Evolutionary conservation across 345 rosid genomes (phyloP), one percentile per base, ranked within the genome.

Genomic region (Eucalyptus microcorys): DNA sequence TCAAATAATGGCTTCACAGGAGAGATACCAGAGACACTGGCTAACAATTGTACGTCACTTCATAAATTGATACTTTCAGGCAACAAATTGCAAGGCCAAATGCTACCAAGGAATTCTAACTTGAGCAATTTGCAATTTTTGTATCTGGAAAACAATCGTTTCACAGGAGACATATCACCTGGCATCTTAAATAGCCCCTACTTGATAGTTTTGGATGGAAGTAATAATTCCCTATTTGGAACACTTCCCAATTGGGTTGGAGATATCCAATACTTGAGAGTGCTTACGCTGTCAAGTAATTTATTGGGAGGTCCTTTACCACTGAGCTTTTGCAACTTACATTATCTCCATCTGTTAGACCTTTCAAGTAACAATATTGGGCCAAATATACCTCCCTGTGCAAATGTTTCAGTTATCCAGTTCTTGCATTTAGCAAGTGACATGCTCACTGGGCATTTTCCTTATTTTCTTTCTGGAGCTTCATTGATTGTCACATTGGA

Each of bases 1-100:
- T 91, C 94, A 2, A 42, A 84, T 49, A 93, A 91, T 59, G 8
- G 19, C 10, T 87, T 91, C 17, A 90, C 91, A 1, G 92, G 91
- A 55, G 86, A n/a, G 55, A 21, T 90, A 8, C 91, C 90, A 0
- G 71, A 81, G 21, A 47, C 27, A 4, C 52, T 90, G 6, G 61
- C 87, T 84, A 49, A 7, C 3, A 59, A 76, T 21, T 87, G 87
- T 49, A 21, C 61, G 6, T 12, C 47, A 14, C 3, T 42, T 34
- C 1, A 0, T 14, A 1, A 9, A 14, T 66, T 92, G 2, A 86
- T 7, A 19, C 30, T 92, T 27, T 91, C 68, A 19, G 0, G 27
- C 1, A 88, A 79, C 17, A 79, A 79, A 30, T 76, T 88, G 86
- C 17, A 79, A 34, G 64, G 64, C 13, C 30, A 57, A 26, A 57